Conservation (phyloP, 768 basidiomycete genomes). For the Trametes elegans region DNA sequence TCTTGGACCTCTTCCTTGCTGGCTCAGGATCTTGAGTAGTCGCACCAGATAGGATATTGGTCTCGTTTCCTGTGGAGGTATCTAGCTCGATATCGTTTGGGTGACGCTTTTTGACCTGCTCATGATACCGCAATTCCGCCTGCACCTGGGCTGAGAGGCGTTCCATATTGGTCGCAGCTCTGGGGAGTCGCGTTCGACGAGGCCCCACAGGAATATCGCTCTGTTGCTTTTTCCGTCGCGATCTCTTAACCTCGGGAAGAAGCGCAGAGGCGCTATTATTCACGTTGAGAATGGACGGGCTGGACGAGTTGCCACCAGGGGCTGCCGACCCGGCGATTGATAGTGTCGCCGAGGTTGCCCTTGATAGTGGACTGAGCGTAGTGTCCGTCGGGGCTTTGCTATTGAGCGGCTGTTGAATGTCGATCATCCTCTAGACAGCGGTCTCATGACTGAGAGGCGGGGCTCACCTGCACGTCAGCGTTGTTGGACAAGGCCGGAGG, state of each 20-base stretch:
- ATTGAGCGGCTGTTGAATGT: no score
- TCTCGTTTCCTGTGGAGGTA: background rate
- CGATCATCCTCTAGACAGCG: no score
- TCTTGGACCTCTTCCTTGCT: background rate
- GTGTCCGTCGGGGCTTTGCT: no score
- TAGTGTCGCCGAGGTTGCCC: no score
- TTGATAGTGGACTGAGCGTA: no score
- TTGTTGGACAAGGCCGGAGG: background rate
- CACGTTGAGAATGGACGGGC: no score
- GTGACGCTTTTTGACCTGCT: background rate
- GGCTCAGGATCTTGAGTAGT: background rate
- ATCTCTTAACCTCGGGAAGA: no score
- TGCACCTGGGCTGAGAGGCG: background rate
- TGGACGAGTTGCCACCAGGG: background rate
- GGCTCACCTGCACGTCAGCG: no score
- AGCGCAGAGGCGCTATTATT: no score
- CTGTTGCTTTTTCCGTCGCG: background rate
- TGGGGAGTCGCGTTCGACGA: background rate
- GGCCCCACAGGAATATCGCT: background rate
- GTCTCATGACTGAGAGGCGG: no score
- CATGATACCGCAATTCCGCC: background rate
- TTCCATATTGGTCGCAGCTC: background rate
- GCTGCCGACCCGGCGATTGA: no score
- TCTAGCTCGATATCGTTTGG: background rate
- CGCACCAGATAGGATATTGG: background rate